A percentile compares a stretch with the other conserved stretches of the same genome.
Conservation (phyloP, 441 rosid genomes). For the Gossypium laxum region DNA sequence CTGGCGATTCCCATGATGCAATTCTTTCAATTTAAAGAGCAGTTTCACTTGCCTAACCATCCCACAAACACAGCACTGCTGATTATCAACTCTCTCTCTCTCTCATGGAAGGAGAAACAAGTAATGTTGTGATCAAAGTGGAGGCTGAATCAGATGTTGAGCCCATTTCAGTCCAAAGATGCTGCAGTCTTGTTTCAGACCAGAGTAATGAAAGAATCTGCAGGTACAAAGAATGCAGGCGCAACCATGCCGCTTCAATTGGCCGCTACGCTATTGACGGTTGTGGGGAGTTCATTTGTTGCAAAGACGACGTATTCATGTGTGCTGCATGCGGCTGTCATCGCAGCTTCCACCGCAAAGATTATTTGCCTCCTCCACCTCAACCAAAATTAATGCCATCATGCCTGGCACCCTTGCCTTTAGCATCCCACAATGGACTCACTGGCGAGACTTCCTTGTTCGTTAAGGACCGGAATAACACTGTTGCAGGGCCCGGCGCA, state of each 20-base stretch:
- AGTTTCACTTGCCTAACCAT: slow-evolving; percentile 2
- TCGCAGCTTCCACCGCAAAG: slow-evolving; percentile 11
- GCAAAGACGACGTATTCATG: neutral
- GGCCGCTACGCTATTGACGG: slow-evolving; percentile 6
- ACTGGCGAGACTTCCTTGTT: slow-evolving; percentile 6
- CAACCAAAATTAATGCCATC: neutral
- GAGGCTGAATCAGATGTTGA: neutral
- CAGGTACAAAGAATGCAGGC: slow-evolving; percentile 10
- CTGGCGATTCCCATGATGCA: slow-evolving; percentile 11
- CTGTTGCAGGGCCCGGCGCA: neutral
- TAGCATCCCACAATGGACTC: neutral
- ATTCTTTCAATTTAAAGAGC: neutral
- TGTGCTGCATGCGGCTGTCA: slow-evolving; percentile 19
- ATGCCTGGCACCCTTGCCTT: neutral
- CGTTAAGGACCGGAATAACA: neutral
- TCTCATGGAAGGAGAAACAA: slow-evolving; percentile 6
- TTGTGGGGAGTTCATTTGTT: slow-evolving; percentile 3
- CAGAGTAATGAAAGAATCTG: neutral
- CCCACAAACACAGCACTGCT: neutral
- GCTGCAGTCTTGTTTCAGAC: neutral
- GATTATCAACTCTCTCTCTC: neutral
- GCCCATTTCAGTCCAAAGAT: neutral
- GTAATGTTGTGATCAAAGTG: neutral
- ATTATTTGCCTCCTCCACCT: neutral
- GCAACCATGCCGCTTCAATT: slow-evolving; percentile 6